Percentiles rank a stretch among this genome's conserved stretches.
These are phyloP conservation scores for Fusarium begoniae DNA, from an alignment of 2,329 filamentous ascomycete genomes.

Conservation along the genomic window DNA sequence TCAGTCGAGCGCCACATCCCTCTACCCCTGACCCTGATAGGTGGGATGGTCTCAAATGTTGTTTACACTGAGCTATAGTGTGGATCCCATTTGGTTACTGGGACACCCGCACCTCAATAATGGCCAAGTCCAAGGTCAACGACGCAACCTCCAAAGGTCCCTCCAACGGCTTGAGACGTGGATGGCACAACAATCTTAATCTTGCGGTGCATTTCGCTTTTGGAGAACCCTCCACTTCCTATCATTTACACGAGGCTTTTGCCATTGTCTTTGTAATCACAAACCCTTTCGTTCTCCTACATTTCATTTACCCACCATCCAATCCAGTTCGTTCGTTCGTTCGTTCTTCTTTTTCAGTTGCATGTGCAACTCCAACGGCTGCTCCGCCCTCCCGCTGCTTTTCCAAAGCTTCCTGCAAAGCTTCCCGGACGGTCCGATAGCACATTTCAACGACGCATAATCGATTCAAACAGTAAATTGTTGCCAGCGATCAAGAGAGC, in stretches of 20 bases:
- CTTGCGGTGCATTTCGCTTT: constrained; percentile 5
- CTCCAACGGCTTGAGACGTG: constrained; percentile 24
- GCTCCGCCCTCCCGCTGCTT: constrained; percentile 15
- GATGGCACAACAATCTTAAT: constrained; percentile 28
- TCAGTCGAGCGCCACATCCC: constrained; percentile 28
- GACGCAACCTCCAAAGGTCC: constrained; percentile 31
- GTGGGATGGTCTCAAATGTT: constrained; percentile 28
- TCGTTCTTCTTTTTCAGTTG: constrained; percentile 11
- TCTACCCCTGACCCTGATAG: constrained; percentile 32
- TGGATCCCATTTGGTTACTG: constrained; percentile 38
- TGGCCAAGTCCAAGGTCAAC: constrained; percentile 4
- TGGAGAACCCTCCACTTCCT: constrained; percentile 13
- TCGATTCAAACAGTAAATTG: neutral
- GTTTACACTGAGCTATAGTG: constrained; percentile 37
- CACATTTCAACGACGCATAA: neutral
- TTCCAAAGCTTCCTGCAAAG: constrained; percentile 23
- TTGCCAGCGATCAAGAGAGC: neutral
- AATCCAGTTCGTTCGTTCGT: neutral
- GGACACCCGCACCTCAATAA: constrained; percentile 33
- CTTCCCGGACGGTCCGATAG: constrained; percentile 15
- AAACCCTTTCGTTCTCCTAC: neutral
- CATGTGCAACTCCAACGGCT: constrained; percentile 34
- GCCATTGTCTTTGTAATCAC: constrained; percentile 7
- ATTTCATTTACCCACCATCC: neutral
- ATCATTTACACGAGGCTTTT: neutral